A percentile compares a stretch with the other conserved stretches of the same genome.
phyloP scores from a whole-genome alignment of 805 yeast genomes.

The Metschnikowia chrysomelidarum region DNA sequence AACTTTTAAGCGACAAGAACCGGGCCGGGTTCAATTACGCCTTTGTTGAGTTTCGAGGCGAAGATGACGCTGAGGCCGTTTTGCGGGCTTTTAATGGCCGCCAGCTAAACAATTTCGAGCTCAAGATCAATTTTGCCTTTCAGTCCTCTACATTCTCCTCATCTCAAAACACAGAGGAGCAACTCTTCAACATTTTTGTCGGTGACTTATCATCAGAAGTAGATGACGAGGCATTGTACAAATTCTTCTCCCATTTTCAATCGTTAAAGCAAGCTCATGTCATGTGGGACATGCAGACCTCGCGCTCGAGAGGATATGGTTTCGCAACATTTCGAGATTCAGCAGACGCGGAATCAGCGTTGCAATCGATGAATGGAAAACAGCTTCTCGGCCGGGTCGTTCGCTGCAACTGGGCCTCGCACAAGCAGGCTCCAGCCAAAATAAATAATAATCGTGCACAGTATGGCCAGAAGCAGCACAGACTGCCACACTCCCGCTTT shows the following conservation, averaged over 20 bases:
- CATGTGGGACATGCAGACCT: constrained; percentile 97
- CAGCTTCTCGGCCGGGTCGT: constrained; percentile 71
- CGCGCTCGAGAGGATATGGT: constrained; percentile 89
- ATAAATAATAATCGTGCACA: constrained; percentile 5
- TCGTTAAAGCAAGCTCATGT: constrained; percentile 81
- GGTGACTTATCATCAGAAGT: constrained; percentile 85
- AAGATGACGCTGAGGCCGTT: constrained; percentile 61
- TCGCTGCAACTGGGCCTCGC: constrained; percentile 87
- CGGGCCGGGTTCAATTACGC: constrained; percentile 75
- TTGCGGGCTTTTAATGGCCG: constrained; percentile 59
- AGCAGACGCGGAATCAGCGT: constrained; percentile 71
- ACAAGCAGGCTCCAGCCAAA: constrained; percentile 42
- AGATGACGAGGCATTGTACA: constrained; percentile 67
- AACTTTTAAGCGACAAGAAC: constrained; percentile 75
- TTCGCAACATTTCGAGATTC: constrained; percentile 72
- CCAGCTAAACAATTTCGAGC: constrained; percentile 50
- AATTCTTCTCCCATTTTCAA: constrained; percentile 54
- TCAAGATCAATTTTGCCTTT: constrained; percentile 79
- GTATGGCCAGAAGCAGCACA: constrained; percentile 6
- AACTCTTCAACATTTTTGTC: constrained; percentile 72
- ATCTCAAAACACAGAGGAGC: constrained; percentile 39
- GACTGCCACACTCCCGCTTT: constrained; percentile 7
- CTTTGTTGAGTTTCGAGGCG: constrained; percentile 68
- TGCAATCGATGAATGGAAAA: constrained; percentile 71
- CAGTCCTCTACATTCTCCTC: constrained; percentile 69